Evolutionary conservation across 129 eudicot species (phyloP).

Genomic region (Saposhnikovia divaricata): DNA sequence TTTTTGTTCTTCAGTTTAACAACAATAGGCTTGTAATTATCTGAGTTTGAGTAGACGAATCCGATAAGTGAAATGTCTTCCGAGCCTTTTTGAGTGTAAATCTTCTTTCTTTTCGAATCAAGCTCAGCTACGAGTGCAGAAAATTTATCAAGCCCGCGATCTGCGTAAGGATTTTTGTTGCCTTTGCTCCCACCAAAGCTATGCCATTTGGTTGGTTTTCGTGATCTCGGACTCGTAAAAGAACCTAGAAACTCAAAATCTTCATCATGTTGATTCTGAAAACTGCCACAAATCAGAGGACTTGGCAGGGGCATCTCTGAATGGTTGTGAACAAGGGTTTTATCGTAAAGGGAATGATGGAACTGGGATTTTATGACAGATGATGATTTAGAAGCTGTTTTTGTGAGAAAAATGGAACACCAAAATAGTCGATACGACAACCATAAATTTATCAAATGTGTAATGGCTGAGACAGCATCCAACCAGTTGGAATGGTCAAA

Average conservation of each 20-base stretch:
- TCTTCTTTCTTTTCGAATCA: conserved; percentile 34
- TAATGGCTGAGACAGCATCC: neutral
- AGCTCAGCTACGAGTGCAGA: conserved; percentile 45
- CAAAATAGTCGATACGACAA: neutral
- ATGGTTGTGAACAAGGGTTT: neutral
- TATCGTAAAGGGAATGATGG: neutral
- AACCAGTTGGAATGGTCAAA: neutral
- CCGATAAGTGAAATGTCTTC: conserved; percentile 42
- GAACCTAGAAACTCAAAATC: conserved; percentile 1
- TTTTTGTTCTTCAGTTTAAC: conserved; percentile 17
- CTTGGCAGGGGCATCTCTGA: neutral
- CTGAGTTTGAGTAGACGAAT: conserved; percentile 30
- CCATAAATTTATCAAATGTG: neutral
- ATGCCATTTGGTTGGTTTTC: conserved; percentile 16
- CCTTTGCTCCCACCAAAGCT: conserved; percentile 13
- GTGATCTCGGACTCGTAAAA: neutral
- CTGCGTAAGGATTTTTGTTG: conserved; percentile 38
- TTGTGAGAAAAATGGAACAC: neutral
- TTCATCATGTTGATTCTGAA: neutral
- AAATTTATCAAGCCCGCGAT: conserved; percentile 44
- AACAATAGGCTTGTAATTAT: conserved; percentile 36
- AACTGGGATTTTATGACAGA: neutral
- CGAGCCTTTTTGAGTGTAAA: conserved; percentile 34
- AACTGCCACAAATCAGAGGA: neutral
- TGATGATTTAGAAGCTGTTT: neutral